phyloP scores from a whole-genome alignment of 768 basidiomycete species.

The Tulasnella sp. region DNA sequence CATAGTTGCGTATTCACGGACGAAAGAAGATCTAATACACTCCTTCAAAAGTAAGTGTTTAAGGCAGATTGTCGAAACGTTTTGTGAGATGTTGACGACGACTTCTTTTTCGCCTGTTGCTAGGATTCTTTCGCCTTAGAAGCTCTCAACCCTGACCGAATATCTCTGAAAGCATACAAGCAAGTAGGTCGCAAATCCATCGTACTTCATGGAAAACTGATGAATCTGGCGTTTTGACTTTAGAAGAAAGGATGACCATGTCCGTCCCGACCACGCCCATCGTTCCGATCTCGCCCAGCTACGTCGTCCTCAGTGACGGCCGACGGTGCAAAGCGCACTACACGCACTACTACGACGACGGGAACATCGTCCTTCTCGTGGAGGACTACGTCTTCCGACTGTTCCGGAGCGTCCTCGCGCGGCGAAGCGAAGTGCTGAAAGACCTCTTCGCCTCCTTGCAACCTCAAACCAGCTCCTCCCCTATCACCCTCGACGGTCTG shows the following conservation, averaged over 20 bases:
- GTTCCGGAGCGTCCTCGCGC: background rate
- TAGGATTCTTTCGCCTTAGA: no score
- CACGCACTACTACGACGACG: constrained; percentile 1
- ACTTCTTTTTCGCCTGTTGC: no score
- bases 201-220: no score
- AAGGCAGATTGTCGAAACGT: no score
- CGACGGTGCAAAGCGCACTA: background rate
- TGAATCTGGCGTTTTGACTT: no score
- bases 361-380: background rate
- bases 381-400: background rate
- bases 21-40: no score
- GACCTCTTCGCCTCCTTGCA: background rate
- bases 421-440: background rate
- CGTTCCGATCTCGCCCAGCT: background rate
- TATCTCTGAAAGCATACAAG: no score
- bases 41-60: no score
- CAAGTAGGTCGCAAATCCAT: no score
- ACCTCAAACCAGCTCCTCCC: background rate
- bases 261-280: background rate
- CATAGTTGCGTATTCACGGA: no score
- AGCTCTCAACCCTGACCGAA: no score
- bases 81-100: no score
- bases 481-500: background rate
- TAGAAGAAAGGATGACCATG: background rate
- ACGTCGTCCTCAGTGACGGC: background rate